phyloP scores from a whole-genome alignment of 2,329 filamentous ascomycete genomes.

The Orbilia blumenaviensis region DNA sequence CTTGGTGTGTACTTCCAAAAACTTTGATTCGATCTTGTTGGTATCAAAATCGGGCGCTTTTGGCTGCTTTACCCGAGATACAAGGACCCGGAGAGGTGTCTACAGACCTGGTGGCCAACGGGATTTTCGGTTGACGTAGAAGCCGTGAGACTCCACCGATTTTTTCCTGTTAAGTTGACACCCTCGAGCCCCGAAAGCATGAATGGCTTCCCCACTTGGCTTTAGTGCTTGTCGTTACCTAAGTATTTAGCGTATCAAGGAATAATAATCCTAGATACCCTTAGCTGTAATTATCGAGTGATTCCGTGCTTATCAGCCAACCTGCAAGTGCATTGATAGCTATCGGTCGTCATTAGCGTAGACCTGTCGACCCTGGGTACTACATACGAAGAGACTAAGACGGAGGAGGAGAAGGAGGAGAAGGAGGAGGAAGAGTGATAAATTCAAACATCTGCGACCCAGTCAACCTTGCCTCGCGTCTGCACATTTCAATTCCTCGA shows the following conservation, averaged over 20 bases:
- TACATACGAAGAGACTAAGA: too few relatives aligned
- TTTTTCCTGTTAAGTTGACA: background rate
- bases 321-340: conserved; percentile 31
- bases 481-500: background rate
- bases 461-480: background rate
- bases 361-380: background rate
- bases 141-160: conserved; percentile 20
- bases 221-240: conserved; percentile 21
- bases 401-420: too few relatives aligned
- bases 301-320: conserved; percentile 29
- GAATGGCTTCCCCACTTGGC: conserved; percentile 7
- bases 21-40: conserved; percentile 28
- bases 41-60: conserved; percentile 28
- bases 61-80: conserved; percentile 45
- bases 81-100: background rate
- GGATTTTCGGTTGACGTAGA: conserved; percentile 46
- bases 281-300: background rate
- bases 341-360: background rate
- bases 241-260: conserved; percentile 36
- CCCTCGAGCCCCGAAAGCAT: conserved; percentile 1
- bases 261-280: conserved; percentile 11
- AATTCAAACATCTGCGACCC: conserved; percentile 6
- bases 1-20: conserved; percentile 18
- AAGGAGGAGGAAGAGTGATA: too few relatives aligned
- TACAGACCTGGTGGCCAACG: conserved; percentile 20